Conservation (phyloP, 1,284 basidiomycete species). For the Marasmius oreades region DNA sequence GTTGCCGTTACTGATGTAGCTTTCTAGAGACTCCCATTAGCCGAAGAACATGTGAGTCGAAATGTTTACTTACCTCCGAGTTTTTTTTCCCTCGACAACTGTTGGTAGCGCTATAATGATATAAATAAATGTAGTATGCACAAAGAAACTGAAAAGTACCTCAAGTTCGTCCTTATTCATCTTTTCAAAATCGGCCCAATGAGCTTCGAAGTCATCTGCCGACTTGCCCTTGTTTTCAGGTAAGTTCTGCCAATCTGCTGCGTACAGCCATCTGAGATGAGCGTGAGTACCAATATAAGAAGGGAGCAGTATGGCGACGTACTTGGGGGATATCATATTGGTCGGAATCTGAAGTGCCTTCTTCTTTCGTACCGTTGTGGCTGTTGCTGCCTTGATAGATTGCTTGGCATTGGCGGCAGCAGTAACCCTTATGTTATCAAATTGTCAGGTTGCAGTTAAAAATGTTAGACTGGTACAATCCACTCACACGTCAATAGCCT, state of each 20-base stretch:
- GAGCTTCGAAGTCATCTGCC: background rate
- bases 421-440: background rate
- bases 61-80: no score
- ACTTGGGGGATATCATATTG: background rate
- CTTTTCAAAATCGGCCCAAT: background rate
- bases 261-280: background rate
- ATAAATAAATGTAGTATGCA: no score
- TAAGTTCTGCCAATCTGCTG: background rate
- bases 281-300: background rate
- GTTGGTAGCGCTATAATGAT: no score
- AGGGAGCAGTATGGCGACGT: background rate
- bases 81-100: no score
- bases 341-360: background rate
- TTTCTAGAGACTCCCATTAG: no score
- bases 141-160: no score
- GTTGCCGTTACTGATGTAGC: no score
- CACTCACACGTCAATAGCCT: background rate
- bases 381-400: background rate
- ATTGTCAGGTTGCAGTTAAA: background rate
- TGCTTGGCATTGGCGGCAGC: background rate
- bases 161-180: background rate
- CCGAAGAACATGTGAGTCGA: no score
- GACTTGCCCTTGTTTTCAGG: background rate
- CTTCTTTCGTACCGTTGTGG: background rate
- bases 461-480: background rate